Evolutionary conservation across 2,329 filamentous ascomycete genomes (phyloP).

Genomic region (Calonectria ilicicola): DNA sequence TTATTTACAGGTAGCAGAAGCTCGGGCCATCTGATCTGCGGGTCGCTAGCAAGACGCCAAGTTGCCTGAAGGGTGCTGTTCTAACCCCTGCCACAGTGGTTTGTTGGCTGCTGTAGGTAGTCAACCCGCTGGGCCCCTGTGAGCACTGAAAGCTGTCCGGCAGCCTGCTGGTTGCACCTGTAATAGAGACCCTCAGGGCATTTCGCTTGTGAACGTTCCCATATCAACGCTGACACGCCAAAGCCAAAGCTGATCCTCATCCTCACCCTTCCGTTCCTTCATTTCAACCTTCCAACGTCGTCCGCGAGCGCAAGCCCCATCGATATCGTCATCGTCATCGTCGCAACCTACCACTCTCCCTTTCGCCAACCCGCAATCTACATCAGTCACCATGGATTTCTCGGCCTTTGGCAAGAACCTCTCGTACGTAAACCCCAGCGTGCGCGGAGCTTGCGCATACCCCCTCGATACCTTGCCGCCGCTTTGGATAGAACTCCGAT

Average conservation of each 20-base stretch:
- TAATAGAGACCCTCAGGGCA: slow-evolving; percentile 24
- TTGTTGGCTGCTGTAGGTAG: not conserved
- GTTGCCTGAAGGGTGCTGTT: slow-evolving; percentile 4
- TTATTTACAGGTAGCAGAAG: slow-evolving; percentile 20
- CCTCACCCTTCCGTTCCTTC: slow-evolving; percentile 23
- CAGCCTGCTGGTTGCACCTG: slow-evolving; percentile 9
- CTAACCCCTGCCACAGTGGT: not conserved
- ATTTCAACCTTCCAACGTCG: slow-evolving; percentile 26
- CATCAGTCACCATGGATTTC: slow-evolving; percentile 64
- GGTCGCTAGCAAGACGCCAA: not conserved
- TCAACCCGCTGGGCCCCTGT: slow-evolving; percentile 29
- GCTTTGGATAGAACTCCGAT: slow-evolving; percentile 17
- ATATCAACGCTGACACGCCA: slow-evolving; percentile 40
- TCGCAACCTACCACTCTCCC: not conserved
- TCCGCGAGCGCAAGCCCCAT: slow-evolving; percentile 16
- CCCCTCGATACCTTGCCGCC: slow-evolving; percentile 20
- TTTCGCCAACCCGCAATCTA: slow-evolving; percentile 13
- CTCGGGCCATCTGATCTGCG: slow-evolving; percentile 43
- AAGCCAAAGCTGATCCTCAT: slow-evolving; percentile 35
- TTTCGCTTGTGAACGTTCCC: slow-evolving; percentile 48
- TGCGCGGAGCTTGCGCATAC: slow-evolving; percentile 31
- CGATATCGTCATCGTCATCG: slow-evolving; percentile 19
- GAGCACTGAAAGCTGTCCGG: slow-evolving; percentile 29
- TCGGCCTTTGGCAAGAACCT: slow-evolving; percentile 69
- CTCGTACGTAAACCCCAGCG: slow-evolving; percentile 56